phyloP scores from a whole-genome alignment of 176 grass and related monocot genomes.

The Ananas comosus region DNA sequence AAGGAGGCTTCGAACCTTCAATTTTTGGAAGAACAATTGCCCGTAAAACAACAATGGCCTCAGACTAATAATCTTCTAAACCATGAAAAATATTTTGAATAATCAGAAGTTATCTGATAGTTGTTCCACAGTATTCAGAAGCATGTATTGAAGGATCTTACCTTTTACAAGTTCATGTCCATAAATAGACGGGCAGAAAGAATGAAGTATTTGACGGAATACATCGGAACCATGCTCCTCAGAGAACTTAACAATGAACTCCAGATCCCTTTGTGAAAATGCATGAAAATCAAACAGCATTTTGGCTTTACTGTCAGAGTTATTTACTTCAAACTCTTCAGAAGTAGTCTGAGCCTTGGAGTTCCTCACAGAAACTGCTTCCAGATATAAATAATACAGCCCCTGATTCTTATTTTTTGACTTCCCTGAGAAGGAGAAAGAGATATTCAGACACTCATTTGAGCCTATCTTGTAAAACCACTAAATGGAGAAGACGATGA shows the following conservation, averaged over 20 bases:
- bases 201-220: constrained; percentile 84
- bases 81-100: no score
- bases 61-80: neutral
- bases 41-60: no score
- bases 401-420: constrained; percentile 57
- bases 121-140: neutral
- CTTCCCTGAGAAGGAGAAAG: constrained; percentile 58
- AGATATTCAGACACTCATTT: constrained; percentile 4
- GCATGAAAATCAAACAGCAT: constrained; percentile 34
- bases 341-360: constrained; percentile 37
- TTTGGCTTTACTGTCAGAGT: constrained; percentile 24
- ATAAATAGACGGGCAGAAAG: constrained; percentile 91
- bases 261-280: constrained; percentile 45
- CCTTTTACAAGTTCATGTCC: constrained; percentile 98
- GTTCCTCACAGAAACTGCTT: constrained; percentile 79
- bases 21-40: no score
- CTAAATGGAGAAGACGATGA: neutral
- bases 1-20: no score
- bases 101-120: no score
- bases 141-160: constrained; percentile 15
- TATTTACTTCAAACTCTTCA: constrained; percentile 29
- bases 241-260: constrained; percentile 48
- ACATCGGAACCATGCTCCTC: constrained; percentile 58
- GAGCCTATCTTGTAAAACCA: constrained; percentile 14
- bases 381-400: constrained; percentile 77